Evolutionary conservation across 2,329 filamentous ascomycete species (phyloP).

Genomic region (Tetracladium maxilliforme): DNA sequence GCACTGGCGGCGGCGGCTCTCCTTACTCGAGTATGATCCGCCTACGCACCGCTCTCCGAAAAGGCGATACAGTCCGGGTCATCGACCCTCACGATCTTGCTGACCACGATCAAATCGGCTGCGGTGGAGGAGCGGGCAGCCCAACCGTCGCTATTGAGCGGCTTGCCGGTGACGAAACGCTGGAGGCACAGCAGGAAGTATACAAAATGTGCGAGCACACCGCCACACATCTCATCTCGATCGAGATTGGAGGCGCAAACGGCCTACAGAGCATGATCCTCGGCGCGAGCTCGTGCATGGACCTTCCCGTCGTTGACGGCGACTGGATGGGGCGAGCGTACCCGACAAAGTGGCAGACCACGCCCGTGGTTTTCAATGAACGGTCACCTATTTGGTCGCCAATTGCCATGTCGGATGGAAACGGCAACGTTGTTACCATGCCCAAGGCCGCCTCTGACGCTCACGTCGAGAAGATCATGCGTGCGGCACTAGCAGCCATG

Average conservation of each 20-base stretch:
- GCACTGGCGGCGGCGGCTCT: conserved; percentile 19
- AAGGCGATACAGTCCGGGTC: background rate
- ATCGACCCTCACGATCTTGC: background rate
- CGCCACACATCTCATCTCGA: conserved; percentile 11
- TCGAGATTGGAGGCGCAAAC: conserved; percentile 29
- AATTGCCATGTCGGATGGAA: conserved; percentile 27
- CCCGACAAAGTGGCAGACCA: background rate
- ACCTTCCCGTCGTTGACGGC: conserved; percentile 23
- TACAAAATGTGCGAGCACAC: too few relatives aligned
- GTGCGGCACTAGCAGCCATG: conserved; percentile 24
- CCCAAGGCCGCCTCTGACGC: conserved; percentile 21
- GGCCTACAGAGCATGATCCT: conserved; percentile 15
- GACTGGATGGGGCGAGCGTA: conserved; percentile 21
- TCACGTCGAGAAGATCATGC: conserved; percentile 24
- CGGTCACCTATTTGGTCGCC: conserved; percentile 25
- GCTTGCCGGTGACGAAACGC: too few relatives aligned
- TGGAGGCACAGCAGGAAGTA: too few relatives aligned
- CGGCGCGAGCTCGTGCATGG: conserved; percentile 12
- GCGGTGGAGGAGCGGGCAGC: background rate
- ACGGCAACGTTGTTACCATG: conserved; percentile 26
- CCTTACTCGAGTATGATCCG: conserved; percentile 23
- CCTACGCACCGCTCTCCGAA: conserved; percentile 4
- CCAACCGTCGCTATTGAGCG: background rate
- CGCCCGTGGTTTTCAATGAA: too few relatives aligned
- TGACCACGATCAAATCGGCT: background rate